Evolutionary conservation across 2,329 filamentous ascomycete genomes (phyloP).

Genomic region (Fusarium lateritium): DNA sequence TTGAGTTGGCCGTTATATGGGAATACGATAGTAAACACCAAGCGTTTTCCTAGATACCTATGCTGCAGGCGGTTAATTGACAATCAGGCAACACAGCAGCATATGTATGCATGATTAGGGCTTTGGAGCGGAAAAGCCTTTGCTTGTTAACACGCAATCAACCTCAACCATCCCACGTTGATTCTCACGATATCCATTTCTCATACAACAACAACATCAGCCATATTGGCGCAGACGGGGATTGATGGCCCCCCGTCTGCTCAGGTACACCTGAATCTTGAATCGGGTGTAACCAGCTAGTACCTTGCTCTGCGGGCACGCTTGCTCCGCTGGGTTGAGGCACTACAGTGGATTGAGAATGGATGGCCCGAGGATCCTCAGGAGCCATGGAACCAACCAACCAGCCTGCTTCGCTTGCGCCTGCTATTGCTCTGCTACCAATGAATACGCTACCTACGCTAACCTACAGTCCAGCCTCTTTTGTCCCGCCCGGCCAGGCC

Average conservation of each 20-base stretch:
- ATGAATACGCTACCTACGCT: too few species aligned
- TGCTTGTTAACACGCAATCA: neutral
- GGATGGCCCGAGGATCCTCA: conserved; percentile 5
- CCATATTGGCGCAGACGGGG: conserved; percentile 8
- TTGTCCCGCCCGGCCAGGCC: conserved; percentile 14
- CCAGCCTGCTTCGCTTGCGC: too few species aligned
- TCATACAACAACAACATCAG: neutral
- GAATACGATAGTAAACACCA: neutral
- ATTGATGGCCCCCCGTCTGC: conserved; percentile 7
- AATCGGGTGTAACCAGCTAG: conserved; percentile 22
- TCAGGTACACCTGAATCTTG: conserved; percentile 40
- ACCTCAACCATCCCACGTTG: conserved; percentile 5
- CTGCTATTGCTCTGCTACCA: too few species aligned
- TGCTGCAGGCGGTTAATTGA: neutral
- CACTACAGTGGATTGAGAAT: neutral
- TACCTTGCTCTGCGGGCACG: conserved; percentile 2
- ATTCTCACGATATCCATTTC: neutral
- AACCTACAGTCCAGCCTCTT: conserved; percentile 2
- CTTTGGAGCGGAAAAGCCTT: conserved; percentile 3
- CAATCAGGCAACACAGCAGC: conserved; percentile 19
- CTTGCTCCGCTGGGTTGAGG: conserved; percentile 10
- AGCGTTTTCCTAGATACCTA: neutral
- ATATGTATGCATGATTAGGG: neutral
- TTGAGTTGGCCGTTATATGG: neutral
- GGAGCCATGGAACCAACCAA: conserved; percentile 3